A percentile compares a stretch with the other conserved stretches of the same genome.
Conservation (phyloP, 345 rosid genomes). For the Turritis glabra region DNA sequence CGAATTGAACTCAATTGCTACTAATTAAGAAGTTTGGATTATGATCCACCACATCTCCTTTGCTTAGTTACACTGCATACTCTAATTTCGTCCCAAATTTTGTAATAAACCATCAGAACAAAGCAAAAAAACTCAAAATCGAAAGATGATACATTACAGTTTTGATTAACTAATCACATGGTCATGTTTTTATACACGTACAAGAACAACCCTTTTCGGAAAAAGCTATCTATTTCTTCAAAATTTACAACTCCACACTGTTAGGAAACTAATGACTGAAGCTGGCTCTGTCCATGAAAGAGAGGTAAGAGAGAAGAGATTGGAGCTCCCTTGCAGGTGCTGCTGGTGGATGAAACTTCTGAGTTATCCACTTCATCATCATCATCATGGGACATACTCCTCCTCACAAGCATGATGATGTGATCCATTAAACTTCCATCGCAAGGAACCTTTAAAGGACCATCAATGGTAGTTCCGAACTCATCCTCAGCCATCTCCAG, state of each 20-base stretch:
- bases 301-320: slow-evolving; percentile 27
- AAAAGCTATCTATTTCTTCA: background rate
- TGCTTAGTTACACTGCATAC: background rate
- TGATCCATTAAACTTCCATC: slow-evolving; percentile 44
- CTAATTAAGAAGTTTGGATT: background rate
- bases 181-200: background rate
- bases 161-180: background rate
- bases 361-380: slow-evolving; percentile 26
- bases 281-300: slow-evolving; percentile 20
- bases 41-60: too few relatives aligned
- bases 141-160: background rate
- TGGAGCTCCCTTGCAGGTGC: slow-evolving; percentile 34
- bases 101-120: background rate
- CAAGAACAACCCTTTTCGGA: background rate
- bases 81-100: too few relatives aligned
- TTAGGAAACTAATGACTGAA: slow-evolving; percentile 28
- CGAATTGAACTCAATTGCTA: too few relatives aligned
- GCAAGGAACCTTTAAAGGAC: slow-evolving; percentile 54
- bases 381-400: slow-evolving; percentile 25
- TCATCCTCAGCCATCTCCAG: slow-evolving; percentile 53
- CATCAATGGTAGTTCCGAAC: slow-evolving; percentile 40
- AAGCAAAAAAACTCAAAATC: background rate
- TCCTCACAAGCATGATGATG: slow-evolving; percentile 40
- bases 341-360: slow-evolving; percentile 23
- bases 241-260: background rate